These are phyloP conservation scores for Gloeopeniophorella convolvens DNA, from an alignment of 768 basidiomycete genomes.

Conservation along the genomic window DNA sequence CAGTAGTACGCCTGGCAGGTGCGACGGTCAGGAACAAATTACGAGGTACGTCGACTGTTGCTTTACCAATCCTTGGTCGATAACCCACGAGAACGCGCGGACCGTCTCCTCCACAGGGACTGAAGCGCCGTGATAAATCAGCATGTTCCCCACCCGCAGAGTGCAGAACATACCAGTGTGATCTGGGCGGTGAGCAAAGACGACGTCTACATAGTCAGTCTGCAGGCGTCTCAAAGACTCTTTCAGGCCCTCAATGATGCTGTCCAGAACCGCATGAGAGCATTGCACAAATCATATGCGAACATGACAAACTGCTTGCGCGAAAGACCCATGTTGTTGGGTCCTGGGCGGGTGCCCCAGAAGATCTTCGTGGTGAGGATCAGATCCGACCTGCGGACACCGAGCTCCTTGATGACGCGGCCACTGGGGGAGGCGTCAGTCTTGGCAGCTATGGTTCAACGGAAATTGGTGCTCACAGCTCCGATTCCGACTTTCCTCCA, in stretches of 20 bases:
- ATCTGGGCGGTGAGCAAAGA: conserved; percentile 46
- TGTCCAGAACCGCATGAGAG: conserved; percentile 14
- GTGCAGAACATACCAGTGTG: conserved; percentile 23
- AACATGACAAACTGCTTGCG: conserved; percentile 26
- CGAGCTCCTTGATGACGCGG: conserved; percentile 48
- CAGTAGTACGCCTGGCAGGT: conserved; percentile 39
- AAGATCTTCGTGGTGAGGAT: conserved; percentile 54
- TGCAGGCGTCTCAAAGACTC: conserved; percentile 44
- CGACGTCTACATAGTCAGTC: conserved; percentile 47
- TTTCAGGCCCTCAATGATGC: conserved; percentile 50
- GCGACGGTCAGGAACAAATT: conserved; percentile 1
- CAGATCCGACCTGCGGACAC: conserved; percentile 42
- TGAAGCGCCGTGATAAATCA: conserved; percentile 8
- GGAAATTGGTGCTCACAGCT: conserved; percentile 37
- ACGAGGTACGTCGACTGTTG: background rate
- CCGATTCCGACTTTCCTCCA: conserved; percentile 43
- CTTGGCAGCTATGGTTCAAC: background rate
- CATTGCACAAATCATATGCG: background rate
- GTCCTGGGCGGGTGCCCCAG: conserved; percentile 46
- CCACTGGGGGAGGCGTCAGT: conserved; percentile 32
- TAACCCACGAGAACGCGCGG: conserved; percentile 50
- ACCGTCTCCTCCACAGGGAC: conserved; percentile 50
- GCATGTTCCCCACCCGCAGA: background rate
- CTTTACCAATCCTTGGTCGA: conserved; percentile 41
- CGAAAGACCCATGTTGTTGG: conserved; percentile 34